Evolutionary conservation across 306 rosid genomes (phyloP), one percentile per base, ranked within the genome.

Genomic region (Cicer pinnatifidum): DNA sequence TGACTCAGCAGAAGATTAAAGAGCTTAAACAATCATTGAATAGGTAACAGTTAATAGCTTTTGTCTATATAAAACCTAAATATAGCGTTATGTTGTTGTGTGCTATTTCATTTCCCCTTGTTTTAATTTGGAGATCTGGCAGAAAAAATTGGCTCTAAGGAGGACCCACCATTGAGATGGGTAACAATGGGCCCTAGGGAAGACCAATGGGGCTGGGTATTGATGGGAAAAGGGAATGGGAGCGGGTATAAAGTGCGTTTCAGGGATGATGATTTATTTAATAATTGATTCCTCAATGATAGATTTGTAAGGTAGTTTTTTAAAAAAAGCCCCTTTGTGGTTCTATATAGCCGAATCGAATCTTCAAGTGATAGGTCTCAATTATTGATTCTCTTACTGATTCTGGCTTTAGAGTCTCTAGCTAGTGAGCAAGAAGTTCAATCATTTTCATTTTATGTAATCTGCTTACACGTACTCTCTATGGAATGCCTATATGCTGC

Each of bases 1-100:
- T 84, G 88, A 84, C 88, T 44, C 88, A 84, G 69, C 88, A 64
- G 79, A 84, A 84, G 78, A 84, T 81, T 48, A 84, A 81, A 74
- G 88, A 84, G 47, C 88, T 84, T 65, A 84, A 84, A 23, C 85
- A 77, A 41, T 84, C 88, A 20, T 15, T 84, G 86, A 92, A 92
- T 83, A 90, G 96, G 98, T 92, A 66, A 64, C 62, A 68, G 17
- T 67, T 67, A 71, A 75, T 67, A 47, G 19, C 40, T 77, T 59
- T 1, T 28, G 19, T 40, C 16, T 35, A 16, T 63, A 39, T 8
- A 43, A 52, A 53, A 28, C 35, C 35, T 28, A 16, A 19, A 59
- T 33, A 41, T 59, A 33, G 35, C 11, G 1, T 28, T n/a, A 59
- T 59, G n/a, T 20, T 11, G 43, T 71, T 62, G 41, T 12, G 44